phyloP scores from a whole-genome alignment of 2,329 filamentous ascomycete species.

The Rutstroemia sp. region DNA sequence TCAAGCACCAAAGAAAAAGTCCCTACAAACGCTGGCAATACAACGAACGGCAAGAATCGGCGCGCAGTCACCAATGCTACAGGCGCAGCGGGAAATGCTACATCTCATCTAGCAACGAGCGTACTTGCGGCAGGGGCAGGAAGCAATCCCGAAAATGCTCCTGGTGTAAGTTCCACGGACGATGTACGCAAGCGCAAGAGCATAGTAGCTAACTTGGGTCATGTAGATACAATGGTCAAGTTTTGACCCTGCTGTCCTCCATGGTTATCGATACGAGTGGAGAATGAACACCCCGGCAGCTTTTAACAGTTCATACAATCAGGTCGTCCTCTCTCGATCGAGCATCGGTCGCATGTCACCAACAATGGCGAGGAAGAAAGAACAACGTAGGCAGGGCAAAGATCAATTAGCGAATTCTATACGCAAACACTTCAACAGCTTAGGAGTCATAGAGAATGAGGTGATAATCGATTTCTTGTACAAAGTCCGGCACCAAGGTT shows the following conservation, averaged over 20 bases:
- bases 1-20: slow-evolving; percentile 31
- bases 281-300: slow-evolving; percentile 62
- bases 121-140: slow-evolving; percentile 1
- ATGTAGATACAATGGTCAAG: slow-evolving; percentile 55
- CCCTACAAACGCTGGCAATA: slow-evolving; percentile 13
- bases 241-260: slow-evolving; percentile 60
- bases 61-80: slow-evolving; percentile 17
- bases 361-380: slow-evolving; percentile 62
- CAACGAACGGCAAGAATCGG: slow-evolving; percentile 27
- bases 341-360: slow-evolving; percentile 66
- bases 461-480: slow-evolving; percentile 56
- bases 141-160: slow-evolving; percentile 18
- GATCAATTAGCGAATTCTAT: slow-evolving; percentile 65
- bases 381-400: slow-evolving; percentile 60
- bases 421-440: slow-evolving; percentile 75
- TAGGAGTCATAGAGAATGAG: slow-evolving; percentile 74
- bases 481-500: slow-evolving; percentile 31
- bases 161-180: slow-evolving; percentile 20
- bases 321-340: slow-evolving; percentile 53
- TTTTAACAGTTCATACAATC: slow-evolving; percentile 57
- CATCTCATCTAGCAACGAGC: slow-evolving; percentile 16
- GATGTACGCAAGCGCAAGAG: background rate
- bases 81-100: slow-evolving; percentile 22
- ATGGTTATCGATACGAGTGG: slow-evolving; percentile 69
- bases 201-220: slow-evolving; percentile 1